Base-by-base conservation (phyloP, 345 rosid species). In the Salix viminalis region DNA sequence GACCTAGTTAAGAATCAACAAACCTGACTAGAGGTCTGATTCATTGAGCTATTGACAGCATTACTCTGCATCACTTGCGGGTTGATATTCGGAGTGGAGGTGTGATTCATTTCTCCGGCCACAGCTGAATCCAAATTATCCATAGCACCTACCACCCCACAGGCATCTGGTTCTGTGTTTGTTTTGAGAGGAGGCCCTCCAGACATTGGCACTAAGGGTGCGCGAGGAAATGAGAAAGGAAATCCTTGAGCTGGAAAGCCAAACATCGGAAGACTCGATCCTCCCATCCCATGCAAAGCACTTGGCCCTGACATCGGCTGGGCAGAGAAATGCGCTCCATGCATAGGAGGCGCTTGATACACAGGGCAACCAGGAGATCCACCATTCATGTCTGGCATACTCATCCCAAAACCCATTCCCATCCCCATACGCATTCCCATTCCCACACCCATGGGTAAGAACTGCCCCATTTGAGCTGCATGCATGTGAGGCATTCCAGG, bases 391-490 rank as follows among this genome's bases (percentile, higher is more conserved):
- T 88, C 88, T 7, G 89, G 89, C 77, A 90, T 75, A 5, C 90
- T 88, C 87, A 89, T 89, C 75, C 91, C 92, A 42, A 73, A 88
- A 70, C 91, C 89, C 80, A 91, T 75, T 24, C 89, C 91, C 83
- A 87, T 85, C 75, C 90, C 96, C 92, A 92, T 87, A n/a, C 94
- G 91, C 24, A 83, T 75, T 19, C 90, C 88, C 83, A 92, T 88
- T 21, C 94, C 94, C 24, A 83, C 76, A 21, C 90, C 88, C 83
- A 88, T 76, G 58, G 84, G 81, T 6, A 86, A 76, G 81, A 79
- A 88, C 67, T 80, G 89, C 16, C 88, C 83, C 90, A 85, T 76
- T 28, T 86, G 87, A 84, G 88, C 91, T 60, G 88, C 81, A 62
- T 82, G 94, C 87, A 90, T 80, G 50, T 83, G 94, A 67, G 85